Percentiles rank a stretch among this genome's conserved stretches.
Conservation (phyloP, 176 grass and related monocot genomes). For the Oryza officinalis region DNA sequence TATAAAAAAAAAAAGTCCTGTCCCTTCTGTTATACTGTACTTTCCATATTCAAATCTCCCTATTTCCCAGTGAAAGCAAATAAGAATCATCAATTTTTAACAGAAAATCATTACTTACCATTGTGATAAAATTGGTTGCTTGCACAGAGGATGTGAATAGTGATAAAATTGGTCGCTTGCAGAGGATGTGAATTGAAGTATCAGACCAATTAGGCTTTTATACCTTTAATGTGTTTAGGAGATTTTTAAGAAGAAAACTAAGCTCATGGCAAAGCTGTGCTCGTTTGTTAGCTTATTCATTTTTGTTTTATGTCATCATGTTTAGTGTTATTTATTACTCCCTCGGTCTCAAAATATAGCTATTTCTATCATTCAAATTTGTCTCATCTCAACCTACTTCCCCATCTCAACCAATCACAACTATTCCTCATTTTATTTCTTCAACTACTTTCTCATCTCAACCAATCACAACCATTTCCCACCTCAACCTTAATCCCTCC, state of each 20-base stretch:
- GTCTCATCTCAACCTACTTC: too few relatives aligned
- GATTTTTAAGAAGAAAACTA: constrained; percentile 4
- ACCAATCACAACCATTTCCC: too few relatives aligned
- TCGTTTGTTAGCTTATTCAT: constrained; percentile 24
- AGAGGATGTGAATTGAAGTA: background rate
- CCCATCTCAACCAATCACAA: too few relatives aligned
- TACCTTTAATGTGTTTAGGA: background rate
- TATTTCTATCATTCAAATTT: too few relatives aligned
- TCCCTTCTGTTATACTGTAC: background rate
- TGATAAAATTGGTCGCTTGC: background rate
- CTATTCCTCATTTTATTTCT: too few relatives aligned
- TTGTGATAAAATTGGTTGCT: background rate
- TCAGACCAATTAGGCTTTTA: background rate
- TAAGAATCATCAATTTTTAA: background rate
- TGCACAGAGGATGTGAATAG: background rate
- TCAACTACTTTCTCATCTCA: too few relatives aligned
- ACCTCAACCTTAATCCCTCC: too few relatives aligned
- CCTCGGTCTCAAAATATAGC: too few relatives aligned
- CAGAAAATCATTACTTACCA: background rate
- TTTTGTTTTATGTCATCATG: constrained; percentile 15
- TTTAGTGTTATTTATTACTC: background rate
- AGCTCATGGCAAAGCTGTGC: background rate
- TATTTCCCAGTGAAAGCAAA: background rate
- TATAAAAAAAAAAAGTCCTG: background rate
- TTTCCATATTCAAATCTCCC: background rate